A percentile compares a stretch with the other conserved stretches of the same genome.
phyloP scores from a whole-genome alignment of 805 yeast species.

The Schizosaccharomyces octosporus region DNA sequence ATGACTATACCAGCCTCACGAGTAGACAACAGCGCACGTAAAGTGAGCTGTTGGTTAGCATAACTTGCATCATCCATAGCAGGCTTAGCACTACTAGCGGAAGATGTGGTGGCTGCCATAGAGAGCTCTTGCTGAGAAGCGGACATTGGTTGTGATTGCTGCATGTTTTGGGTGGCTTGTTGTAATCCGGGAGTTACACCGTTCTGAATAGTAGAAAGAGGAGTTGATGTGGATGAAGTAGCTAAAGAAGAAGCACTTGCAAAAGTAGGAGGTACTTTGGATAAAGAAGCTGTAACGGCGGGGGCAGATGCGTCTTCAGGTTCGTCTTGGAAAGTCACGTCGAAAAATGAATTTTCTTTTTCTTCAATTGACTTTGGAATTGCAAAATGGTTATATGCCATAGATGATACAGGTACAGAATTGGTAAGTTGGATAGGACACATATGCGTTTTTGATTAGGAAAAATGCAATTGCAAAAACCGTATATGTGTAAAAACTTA shows the following conservation, averaged over 20 bases:
- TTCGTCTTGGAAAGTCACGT: conserved; percentile 1
- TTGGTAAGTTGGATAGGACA: background rate
- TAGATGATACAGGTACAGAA: background rate
- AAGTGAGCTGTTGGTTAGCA: conserved; percentile 7
- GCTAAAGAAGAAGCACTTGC: background rate
- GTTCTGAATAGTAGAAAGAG: background rate
- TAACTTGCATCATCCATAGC: background rate
- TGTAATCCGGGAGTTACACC: background rate
- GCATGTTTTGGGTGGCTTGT: background rate
- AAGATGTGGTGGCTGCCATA: too few species aligned
- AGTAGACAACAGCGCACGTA: conserved; percentile 45
- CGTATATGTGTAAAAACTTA: too few species aligned
- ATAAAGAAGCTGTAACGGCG: background rate
- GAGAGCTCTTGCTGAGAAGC: background rate
- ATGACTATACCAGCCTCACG: conserved; percentile 79
- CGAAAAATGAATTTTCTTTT: background rate
- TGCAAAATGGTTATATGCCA: background rate
- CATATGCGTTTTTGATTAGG: background rate
- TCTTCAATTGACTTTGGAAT: background rate
- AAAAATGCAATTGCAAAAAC: too few species aligned
- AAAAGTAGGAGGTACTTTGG: too few species aligned
- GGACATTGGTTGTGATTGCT: background rate
- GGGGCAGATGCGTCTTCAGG: background rate
- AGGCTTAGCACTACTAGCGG: background rate
- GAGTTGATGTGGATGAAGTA: background rate